These are phyloP conservation scores for Lobosporangium transversale DNA, from an alignment of 192 early-diverging fungal genomes.

Conservation along the genomic window DNA sequence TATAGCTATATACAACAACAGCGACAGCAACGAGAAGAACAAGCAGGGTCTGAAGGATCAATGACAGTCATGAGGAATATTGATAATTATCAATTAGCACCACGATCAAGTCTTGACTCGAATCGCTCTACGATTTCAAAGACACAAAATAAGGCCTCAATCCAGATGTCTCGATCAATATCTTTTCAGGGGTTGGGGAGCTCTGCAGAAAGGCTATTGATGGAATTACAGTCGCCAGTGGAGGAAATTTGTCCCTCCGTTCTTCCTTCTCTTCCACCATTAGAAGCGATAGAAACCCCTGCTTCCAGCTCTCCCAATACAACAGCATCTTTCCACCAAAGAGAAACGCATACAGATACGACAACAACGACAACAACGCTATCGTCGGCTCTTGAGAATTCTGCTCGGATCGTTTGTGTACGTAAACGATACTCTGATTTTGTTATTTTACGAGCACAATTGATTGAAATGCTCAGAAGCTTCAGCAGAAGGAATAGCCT, in stretches of 20 bases:
- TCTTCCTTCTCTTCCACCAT: not conserved
- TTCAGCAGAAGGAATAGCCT: not conserved
- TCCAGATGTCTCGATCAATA: constrained; percentile 33
- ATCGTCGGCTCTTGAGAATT: too few species aligned
- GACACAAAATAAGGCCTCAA: constrained; percentile 11
- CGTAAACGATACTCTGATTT: constrained; percentile 63
- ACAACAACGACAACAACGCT: too few species aligned
- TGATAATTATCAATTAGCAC: too few species aligned
- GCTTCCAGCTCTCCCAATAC: too few species aligned
- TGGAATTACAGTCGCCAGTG: constrained; percentile 7
- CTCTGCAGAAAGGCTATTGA: constrained; percentile 26
- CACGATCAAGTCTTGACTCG: too few species aligned
- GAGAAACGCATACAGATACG: too few species aligned
- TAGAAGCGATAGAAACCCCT: too few species aligned
- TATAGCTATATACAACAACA: not conserved
- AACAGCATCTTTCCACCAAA: too few species aligned
- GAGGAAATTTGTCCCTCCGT: not conserved
- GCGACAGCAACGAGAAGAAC: not conserved
- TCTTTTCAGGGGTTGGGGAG: constrained; percentile 16
- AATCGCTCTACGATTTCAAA: constrained; percentile 4
- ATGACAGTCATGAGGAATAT: too few species aligned
- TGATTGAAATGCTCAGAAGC: constrained; percentile 32
- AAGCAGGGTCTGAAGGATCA: not conserved
- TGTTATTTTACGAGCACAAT: constrained; percentile 50
- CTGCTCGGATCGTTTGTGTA: constrained; percentile 35